Conservation (phyloP, 2,329 filamentous ascomycete genomes). For the Xylaria digitata region DNA sequence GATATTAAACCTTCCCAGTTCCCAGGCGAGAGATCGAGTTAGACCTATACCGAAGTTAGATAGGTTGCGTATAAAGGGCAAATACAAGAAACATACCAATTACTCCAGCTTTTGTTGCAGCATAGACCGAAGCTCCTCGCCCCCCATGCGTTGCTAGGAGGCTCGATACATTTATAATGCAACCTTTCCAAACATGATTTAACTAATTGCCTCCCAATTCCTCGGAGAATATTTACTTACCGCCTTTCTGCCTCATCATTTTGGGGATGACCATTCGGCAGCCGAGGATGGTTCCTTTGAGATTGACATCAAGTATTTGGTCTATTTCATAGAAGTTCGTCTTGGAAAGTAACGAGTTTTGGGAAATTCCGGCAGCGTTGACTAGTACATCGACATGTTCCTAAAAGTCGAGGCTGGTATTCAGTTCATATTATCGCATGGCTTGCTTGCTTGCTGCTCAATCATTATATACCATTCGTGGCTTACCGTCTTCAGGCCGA, state of each 20-base stretch:
- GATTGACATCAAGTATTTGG: conserved; percentile 74
- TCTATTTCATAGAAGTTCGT: conserved; percentile 64
- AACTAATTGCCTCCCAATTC: neutral
- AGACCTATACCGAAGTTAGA: conserved; percentile 62
- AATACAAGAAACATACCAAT: conserved; percentile 61
- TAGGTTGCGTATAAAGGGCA: conserved; percentile 31
- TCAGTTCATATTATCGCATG: conserved; percentile 4
- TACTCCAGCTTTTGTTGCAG: conserved; percentile 83
- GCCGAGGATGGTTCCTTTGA: conserved; percentile 72
- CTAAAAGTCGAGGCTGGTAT: conserved; percentile 29
- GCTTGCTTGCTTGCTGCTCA: too few relatives aligned
- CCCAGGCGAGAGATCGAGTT: conserved; percentile 73
- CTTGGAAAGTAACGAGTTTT: conserved; percentile 71
- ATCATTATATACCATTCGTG: neutral
- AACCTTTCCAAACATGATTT: conserved; percentile 55
- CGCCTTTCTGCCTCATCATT: conserved; percentile 57
- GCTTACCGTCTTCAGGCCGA: conserved; percentile 4
- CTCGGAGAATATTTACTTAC: conserved; percentile 33
- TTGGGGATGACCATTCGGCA: conserved; percentile 64
- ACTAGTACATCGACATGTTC: conserved; percentile 69
- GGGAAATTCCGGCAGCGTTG: conserved; percentile 81
- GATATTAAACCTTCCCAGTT: conserved; percentile 70
- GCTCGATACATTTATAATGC: conserved; percentile 85
- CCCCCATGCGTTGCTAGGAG: conserved; percentile 77
- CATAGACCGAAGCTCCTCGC: conserved; percentile 77